These are phyloP conservation scores for Venturia pyrina DNA, from an alignment of 2,329 filamentous ascomycete genomes.

Conservation along the genomic window DNA sequence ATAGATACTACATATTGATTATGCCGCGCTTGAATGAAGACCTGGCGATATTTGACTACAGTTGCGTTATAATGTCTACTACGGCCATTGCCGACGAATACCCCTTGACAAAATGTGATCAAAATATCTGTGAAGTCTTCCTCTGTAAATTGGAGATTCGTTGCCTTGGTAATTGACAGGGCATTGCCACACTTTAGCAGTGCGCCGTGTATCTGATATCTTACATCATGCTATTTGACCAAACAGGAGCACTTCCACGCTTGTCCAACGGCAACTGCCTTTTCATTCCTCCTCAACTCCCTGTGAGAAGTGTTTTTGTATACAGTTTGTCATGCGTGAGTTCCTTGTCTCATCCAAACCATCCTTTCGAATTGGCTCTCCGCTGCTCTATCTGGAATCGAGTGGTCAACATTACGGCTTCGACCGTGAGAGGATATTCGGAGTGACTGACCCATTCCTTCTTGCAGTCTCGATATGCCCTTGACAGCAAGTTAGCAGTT, in stretches of 20 bases:
- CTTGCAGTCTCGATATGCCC: conserved; percentile 90
- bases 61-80: too few species aligned
- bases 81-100: neutral
- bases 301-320: neutral
- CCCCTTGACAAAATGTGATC: neutral
- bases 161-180: neutral
- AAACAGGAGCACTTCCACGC: neutral
- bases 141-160: neutral
- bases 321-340: neutral
- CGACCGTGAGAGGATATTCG: neutral
- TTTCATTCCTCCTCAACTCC: neutral
- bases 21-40: too few species aligned
- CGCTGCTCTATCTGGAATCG: neutral
- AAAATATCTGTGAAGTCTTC: neutral
- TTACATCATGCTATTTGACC: neutral
- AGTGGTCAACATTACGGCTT: neutral
- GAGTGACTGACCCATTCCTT: conserved; percentile 69
- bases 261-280: neutral
- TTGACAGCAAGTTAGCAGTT: conserved; percentile 28
- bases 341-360: neutral
- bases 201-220: neutral
- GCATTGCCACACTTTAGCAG: neutral
- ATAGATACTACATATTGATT: too few species aligned
- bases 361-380: conserved; percentile 1
- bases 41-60: too few species aligned